These are phyloP conservation scores for Collybiopsis luxurians DNA, from an alignment of 768 basidiomycete species.

Conservation along the genomic window DNA sequence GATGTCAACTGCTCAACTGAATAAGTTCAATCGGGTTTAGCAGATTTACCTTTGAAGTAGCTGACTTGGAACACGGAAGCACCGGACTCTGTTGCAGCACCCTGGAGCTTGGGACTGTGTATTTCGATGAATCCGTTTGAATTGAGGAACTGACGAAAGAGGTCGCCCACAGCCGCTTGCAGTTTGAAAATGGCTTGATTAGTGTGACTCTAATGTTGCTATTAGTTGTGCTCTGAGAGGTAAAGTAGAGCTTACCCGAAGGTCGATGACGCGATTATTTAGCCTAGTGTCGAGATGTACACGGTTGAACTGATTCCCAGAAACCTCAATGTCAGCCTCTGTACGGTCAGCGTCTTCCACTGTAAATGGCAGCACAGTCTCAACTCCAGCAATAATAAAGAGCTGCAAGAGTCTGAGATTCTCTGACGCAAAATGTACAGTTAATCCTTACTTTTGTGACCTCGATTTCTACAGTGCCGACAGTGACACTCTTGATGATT, in stretches of 20 bases:
- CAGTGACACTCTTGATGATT: constrained; percentile 87
- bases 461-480: constrained; percentile 85
- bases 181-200: constrained; percentile 96
- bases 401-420: constrained; percentile 47
- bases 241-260: constrained; percentile 65
- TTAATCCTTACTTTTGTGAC: constrained; percentile 62
- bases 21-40: neutral
- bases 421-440: constrained; percentile 2
- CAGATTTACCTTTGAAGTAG: constrained; percentile 85
- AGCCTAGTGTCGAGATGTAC: constrained; percentile 93
- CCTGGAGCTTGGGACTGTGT: constrained; percentile 96
- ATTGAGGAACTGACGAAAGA: constrained; percentile 84
- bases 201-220: constrained; percentile 67
- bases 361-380: constrained; percentile 83
- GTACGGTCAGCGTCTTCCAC: constrained; percentile 90
- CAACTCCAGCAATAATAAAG: constrained; percentile 76
- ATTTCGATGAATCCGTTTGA: constrained; percentile 85
- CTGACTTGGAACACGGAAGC: constrained; percentile 97
- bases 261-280: constrained; percentile 91
- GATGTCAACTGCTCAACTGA: neutral
- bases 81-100: constrained; percentile 94
- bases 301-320: constrained; percentile 64
- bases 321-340: constrained; percentile 63
- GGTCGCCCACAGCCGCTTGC: constrained; percentile 82
- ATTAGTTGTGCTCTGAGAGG: neutral